Conservation (phyloP, 208 protist species). For the Novymonas esmeraldas region DNA sequence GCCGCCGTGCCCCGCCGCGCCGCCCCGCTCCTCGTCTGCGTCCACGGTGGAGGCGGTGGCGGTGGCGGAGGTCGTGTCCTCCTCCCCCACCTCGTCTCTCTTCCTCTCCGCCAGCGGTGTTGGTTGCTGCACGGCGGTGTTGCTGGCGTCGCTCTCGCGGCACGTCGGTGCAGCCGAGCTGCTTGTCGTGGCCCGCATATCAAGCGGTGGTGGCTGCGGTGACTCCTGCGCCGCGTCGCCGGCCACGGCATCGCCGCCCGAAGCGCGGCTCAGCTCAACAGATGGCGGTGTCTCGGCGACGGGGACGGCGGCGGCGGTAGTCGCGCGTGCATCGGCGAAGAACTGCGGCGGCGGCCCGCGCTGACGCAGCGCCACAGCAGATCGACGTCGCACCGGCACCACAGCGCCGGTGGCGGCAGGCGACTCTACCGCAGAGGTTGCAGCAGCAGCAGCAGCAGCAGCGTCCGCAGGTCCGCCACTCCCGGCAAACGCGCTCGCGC, state of each 20-base stretch:
- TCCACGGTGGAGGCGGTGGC: slow-evolving; percentile 5
- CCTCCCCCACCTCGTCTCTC: not conserved
- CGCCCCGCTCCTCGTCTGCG: not conserved
- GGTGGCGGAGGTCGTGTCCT: not conserved
- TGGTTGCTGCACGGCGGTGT: not conserved
- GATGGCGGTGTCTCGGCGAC: too few species aligned
- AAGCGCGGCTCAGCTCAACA: too few species aligned
- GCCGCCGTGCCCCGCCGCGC: too few species aligned
- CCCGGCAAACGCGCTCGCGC: not conserved
- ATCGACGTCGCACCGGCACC: slow-evolving; percentile 18
- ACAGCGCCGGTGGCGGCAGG: not conserved
- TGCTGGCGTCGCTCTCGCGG: not conserved
- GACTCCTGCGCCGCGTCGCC: too few species aligned
- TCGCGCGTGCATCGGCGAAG: not conserved
- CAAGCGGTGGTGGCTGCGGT: not conserved
- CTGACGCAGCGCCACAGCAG: slow-evolving; percentile 8
- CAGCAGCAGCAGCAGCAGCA: too few species aligned
- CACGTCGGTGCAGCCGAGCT: not conserved
- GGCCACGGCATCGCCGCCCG: too few species aligned
- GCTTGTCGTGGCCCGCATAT: not conserved
- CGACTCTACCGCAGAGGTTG: too few species aligned
- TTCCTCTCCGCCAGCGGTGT: not conserved
- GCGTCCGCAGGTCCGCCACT: too few species aligned
- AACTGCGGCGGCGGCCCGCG: slow-evolving; percentile 3
- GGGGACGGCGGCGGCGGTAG: too few species aligned